Percentiles rank a stretch among this genome's conserved stretches.
phyloP scores from a whole-genome alignment of 2,329 filamentous ascomycete species.

The Botrytis paeoniae region DNA sequence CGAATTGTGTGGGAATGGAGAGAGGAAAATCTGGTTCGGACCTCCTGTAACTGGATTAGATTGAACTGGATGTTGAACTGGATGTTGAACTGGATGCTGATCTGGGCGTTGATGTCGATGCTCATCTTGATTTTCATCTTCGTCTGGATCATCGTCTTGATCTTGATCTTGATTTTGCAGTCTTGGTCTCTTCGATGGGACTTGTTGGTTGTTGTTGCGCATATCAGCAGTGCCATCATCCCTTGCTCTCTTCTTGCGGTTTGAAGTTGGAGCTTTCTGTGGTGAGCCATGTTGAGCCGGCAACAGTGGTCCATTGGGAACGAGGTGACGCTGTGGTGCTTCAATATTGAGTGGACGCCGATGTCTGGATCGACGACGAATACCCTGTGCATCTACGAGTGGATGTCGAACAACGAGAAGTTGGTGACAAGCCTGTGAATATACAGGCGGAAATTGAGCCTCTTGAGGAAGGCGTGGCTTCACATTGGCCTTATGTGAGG shows the following conservation, averaged over 20 bases:
- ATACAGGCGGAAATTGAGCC: too few relatives aligned
- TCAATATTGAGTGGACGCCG: not conserved
- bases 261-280: not conserved
- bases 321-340: not conserved
- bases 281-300: not conserved
- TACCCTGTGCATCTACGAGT: not conserved
- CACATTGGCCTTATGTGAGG: not conserved
- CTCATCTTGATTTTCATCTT: too few relatives aligned
- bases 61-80: not conserved
- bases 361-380: not conserved
- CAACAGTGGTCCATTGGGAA: not conserved
- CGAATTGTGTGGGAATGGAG: not conserved
- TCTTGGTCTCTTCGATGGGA: not conserved
- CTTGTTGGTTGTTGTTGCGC: not conserved
- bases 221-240: not conserved
- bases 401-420: not conserved
- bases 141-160: not conserved
- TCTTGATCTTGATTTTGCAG: not conserved
- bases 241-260: not conserved
- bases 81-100: not conserved
- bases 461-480: not conserved
- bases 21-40: not conserved
- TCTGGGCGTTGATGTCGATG: too few relatives aligned
- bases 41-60: not conserved
- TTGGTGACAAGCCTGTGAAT: not conserved